phyloP scores from a whole-genome alignment of 106 monocot species.

The Dendrobium huoshanense region DNA sequence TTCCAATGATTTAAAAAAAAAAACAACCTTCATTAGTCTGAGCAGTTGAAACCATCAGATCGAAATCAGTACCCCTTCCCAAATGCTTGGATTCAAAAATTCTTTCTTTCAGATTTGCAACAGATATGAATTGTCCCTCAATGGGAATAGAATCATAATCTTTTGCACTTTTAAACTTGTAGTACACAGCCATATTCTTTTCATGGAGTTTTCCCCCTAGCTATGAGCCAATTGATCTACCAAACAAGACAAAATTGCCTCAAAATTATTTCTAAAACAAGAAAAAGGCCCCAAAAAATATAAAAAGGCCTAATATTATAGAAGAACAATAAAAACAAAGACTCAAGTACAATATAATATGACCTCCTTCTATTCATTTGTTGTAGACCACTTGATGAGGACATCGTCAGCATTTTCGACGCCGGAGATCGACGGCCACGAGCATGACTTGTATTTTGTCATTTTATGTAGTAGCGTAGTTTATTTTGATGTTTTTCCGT shows the following conservation, averaged over 20 bases:
- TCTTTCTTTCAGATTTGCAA: constrained; percentile 86
- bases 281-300: neutral
- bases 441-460: too few relatives aligned
- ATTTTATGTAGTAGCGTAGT: too few relatives aligned
- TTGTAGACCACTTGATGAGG: neutral
- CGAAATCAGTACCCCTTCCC: constrained; percentile 94
- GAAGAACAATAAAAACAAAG: constrained; percentile 6
- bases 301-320: constrained; percentile 3
- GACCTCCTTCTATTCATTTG: neutral
- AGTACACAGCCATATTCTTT: constrained; percentile 88
- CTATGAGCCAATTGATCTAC: constrained; percentile 4
- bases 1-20: neutral
- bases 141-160: constrained; percentile 84
- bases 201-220: neutral
- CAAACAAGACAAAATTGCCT: constrained; percentile 4
- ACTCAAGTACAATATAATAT: neutral
- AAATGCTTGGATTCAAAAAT: constrained; percentile 97
- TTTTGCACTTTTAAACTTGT: constrained; percentile 98
- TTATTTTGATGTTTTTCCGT: too few relatives aligned
- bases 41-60: constrained; percentile 89
- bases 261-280: constrained; percentile 6
- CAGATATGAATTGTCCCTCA: constrained; percentile 94
- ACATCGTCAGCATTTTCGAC: too few relatives aligned
- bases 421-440: too few relatives aligned
- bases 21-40: constrained; percentile 97